phyloP scores from a whole-genome alignment of 1,139 yeast species.

The Lodderomyces jiufengensis region DNA sequence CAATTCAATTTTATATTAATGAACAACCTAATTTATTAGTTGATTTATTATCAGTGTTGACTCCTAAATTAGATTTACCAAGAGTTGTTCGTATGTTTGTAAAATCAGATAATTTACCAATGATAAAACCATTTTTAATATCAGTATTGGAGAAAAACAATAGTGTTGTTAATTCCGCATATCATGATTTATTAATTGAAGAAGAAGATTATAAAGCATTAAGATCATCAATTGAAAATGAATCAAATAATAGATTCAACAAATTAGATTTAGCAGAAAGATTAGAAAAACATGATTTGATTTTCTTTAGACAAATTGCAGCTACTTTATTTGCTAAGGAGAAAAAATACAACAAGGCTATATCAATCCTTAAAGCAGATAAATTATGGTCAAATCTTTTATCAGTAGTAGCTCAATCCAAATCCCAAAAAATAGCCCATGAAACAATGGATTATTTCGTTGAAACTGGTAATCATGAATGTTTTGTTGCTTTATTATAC shows the following conservation, averaged over 20 bases:
- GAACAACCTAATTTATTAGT: conserved; percentile 90
- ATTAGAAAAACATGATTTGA: conserved; percentile 83
- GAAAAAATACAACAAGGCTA: conserved; percentile 89
- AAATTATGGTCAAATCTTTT: conserved; percentile 94
- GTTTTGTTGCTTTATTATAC: conserved; percentile 87
- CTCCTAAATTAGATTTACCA: conserved; percentile 92
- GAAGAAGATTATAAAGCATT: conserved; percentile 94
- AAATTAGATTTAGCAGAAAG: conserved; percentile 89
- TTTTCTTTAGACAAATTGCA: conserved; percentile 94
- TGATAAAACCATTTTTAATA: conserved; percentile 91
- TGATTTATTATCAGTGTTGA: conserved; percentile 77
- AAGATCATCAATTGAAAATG: conserved; percentile 75
- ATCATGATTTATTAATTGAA: conserved; percentile 91
- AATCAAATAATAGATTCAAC: conserved; percentile 83
- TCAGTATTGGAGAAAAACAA: conserved; percentile 89
- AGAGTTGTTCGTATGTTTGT: conserved; percentile 94
- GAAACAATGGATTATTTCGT: conserved; percentile 89
- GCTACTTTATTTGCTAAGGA: conserved; percentile 92
- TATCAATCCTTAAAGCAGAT: conserved; percentile 84
- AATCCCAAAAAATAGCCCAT: conserved; percentile 77
- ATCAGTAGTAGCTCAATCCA: conserved; percentile 85
- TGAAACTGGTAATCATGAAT: conserved; percentile 95
- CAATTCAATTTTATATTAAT: conserved; percentile 87
- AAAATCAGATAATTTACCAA: conserved; percentile 91
- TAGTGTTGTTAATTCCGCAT: conserved; percentile 89